Evolutionary conservation across 768 basidiomycete species (phyloP).

Genomic region (Gloeophyllum trabeum): DNA sequence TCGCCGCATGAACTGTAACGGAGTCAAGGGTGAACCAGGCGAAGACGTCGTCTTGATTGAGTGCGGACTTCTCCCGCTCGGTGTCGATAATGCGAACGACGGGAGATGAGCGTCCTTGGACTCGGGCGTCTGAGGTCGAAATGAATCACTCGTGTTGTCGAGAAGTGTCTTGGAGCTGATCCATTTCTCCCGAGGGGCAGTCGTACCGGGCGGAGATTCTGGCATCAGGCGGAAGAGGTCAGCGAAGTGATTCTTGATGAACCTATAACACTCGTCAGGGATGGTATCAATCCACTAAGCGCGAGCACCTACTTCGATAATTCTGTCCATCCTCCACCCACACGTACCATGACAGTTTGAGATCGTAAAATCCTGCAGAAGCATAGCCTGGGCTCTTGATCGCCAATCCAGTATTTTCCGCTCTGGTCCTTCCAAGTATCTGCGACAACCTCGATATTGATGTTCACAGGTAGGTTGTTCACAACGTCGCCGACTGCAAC

Average conservation of each 20-base stretch:
- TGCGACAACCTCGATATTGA: conserved; percentile 70
- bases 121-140: conserved; percentile 57
- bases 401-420: conserved; percentile 94
- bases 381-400: conserved; percentile 80
- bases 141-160: conserved; percentile 26
- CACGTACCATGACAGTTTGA: conserved; percentile 92
- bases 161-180: conserved; percentile 66
- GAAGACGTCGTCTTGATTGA: conserved; percentile 41
- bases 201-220: conserved; percentile 38
- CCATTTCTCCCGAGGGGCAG: conserved; percentile 56
- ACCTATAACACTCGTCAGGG: conserved; percentile 32
- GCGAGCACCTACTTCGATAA: conserved; percentile 61
- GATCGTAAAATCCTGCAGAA: conserved; percentile 88
- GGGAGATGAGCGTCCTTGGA: conserved; percentile 46
- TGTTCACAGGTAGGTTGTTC: conserved; percentile 77
- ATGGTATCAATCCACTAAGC: conserved; percentile 2
- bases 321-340: conserved; percentile 92
- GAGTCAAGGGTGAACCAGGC: conserved; percentile 64
- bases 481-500: conserved; percentile 89
- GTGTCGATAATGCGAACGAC: conserved; percentile 49
- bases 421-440: conserved; percentile 89
- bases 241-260: conserved; percentile 79
- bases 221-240: conserved; percentile 68
- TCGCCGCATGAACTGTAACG: conserved; percentile 77
- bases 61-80: conserved; percentile 31